phyloP scores from a whole-genome alignment of 345 rosid genomes.

The Eucalyptus polyanthemos region DNA sequence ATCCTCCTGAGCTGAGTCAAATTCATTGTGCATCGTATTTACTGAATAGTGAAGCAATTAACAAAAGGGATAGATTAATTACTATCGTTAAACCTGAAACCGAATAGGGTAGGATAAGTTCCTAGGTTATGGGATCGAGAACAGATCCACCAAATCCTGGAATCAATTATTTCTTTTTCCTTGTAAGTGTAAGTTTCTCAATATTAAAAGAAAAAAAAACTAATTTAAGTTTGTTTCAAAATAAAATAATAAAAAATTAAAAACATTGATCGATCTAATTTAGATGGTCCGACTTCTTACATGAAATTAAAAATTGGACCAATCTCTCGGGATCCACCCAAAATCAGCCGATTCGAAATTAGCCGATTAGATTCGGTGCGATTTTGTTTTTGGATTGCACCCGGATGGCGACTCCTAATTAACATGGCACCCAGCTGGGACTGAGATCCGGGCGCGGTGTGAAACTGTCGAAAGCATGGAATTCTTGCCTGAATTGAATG shows the following conservation, averaged over 20 bases:
- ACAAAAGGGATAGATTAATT: background rate
- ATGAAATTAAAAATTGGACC: accelerated
- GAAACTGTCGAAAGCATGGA: background rate
- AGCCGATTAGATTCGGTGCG: accelerated
- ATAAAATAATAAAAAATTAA: no score
- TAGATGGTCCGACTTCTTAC: accelerated
- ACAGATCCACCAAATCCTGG: background rate
- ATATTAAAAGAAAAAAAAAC: no score
- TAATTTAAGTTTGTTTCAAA: background rate
- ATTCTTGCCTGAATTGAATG: background rate
- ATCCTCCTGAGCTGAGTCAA: background rate
- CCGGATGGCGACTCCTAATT: background rate
- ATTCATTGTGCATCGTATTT: background rate
- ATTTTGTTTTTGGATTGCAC: background rate
- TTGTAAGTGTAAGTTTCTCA: background rate
- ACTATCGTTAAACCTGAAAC: no score
- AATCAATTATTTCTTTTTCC: background rate
- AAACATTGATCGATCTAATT: no score
- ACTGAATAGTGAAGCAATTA: background rate
- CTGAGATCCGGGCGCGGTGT: background rate
- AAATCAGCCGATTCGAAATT: no score
- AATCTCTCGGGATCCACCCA: accelerated
- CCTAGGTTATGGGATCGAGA: background rate
- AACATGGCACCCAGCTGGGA: background rate
- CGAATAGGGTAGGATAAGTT: background rate